phyloP scores from a whole-genome alignment of 768 basidiomycete species.

The Suillus subluteus region DNA sequence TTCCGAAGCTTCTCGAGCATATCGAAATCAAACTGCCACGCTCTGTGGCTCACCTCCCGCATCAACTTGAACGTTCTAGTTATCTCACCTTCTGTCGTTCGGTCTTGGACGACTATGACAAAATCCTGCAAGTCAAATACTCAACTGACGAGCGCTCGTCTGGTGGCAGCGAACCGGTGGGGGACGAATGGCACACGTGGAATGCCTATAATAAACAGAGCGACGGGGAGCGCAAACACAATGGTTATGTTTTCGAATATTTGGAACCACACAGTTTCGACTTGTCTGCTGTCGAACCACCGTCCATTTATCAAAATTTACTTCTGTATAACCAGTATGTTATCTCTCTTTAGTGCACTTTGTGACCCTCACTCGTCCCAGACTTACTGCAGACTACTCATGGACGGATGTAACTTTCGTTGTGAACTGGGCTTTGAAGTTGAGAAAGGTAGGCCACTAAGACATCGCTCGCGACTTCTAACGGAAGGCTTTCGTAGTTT shows the following conservation, averaged over 20 bases:
- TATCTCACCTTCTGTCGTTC: conserved; percentile 8
- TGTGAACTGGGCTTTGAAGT: neutral
- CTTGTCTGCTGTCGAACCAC: neutral
- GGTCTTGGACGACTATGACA: neutral
- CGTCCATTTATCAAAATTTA: conserved; percentile 5
- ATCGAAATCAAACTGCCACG: neutral
- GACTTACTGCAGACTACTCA: too few relatives aligned
- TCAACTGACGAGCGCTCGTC: neutral
- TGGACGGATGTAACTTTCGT: too few relatives aligned
- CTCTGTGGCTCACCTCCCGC: neutral
- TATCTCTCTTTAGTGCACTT: neutral
- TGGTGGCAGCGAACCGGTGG: conserved; percentile 3
- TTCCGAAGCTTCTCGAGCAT: neutral
- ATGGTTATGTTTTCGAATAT: conserved; percentile 6
- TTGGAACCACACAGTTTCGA: conserved; percentile 4
- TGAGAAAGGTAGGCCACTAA: neutral
- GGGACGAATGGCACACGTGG: conserved; percentile 4
- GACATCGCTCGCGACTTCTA: neutral
- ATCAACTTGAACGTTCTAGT: neutral
- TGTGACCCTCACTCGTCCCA: too few relatives aligned
- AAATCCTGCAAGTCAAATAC: neutral
- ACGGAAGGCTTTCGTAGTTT: neutral
- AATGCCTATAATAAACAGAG: neutral
- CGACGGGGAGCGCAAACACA: neutral
- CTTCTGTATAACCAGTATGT: conserved; percentile 9